Percentiles rank a stretch among this genome's conserved stretches.
Conservation (phyloP, 176 grass and related monocot species). For the Otatea glauca region DNA sequence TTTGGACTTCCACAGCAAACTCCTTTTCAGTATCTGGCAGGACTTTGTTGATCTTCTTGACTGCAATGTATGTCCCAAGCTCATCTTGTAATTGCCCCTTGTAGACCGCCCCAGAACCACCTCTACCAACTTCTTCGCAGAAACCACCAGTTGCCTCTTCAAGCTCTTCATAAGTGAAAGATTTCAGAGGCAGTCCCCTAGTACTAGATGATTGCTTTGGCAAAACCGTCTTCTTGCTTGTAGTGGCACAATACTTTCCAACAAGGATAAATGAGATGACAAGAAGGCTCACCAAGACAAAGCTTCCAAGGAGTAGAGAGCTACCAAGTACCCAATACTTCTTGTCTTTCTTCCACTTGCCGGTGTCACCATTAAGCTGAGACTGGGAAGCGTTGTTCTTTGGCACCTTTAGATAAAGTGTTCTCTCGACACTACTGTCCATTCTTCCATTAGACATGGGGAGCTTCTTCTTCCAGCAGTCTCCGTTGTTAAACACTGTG, state of each 20-base stretch:
- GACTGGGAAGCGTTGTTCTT: too few relatives aligned
- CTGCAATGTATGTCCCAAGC: not conserved
- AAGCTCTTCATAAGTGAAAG: constrained; percentile 49
- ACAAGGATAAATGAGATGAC: not conserved
- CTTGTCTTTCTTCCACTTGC: not conserved
- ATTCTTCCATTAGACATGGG: constrained; percentile 60
- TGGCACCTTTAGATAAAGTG: too few relatives aligned
- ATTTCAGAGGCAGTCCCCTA: constrained; percentile 10
- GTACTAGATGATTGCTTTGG: not conserved
- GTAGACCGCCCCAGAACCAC: constrained; percentile 44
- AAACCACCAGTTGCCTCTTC: constrained; percentile 49
- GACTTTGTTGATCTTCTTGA: constrained; percentile 22
- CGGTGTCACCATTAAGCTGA: too few relatives aligned
- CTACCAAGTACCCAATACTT: constrained; percentile 23
- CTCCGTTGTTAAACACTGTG: not conserved
- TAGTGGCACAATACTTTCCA: too few relatives aligned
- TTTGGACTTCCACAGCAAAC: constrained; percentile 36
- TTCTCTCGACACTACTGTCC: not conserved
- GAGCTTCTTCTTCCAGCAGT: constrained; percentile 65
- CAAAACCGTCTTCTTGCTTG: not conserved
- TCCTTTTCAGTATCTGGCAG: constrained; percentile 36
- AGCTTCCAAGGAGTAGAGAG: constrained; percentile 8
- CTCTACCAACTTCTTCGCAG: constrained; percentile 42
- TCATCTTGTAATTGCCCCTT: constrained; percentile 38
- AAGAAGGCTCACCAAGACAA: constrained; percentile 25